These are phyloP conservation scores for Aspergillus sp. DNA, from an alignment of 2,329 filamentous ascomycete genomes.

Conservation along the genomic window DNA sequence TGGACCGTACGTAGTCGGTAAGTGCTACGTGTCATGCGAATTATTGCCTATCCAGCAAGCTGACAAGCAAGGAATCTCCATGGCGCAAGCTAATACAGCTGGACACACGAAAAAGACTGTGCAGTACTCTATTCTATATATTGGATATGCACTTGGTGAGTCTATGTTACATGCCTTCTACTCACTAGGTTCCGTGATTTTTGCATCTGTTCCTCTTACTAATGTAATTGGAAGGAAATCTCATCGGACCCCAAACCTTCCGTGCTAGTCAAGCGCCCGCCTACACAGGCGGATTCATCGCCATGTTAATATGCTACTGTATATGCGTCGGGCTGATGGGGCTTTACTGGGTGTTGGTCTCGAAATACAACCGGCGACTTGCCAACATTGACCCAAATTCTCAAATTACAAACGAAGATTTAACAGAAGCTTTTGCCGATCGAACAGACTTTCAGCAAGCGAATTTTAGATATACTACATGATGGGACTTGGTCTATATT, in stretches of 20 bases:
- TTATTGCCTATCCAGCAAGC: too few species aligned
- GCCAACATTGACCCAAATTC: conserved; percentile 6
- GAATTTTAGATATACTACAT: conserved; percentile 31
- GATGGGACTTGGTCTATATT: not conserved
- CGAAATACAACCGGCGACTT: conserved; percentile 19
- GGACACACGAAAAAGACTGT: conserved; percentile 47
- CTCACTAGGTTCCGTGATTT: not conserved
- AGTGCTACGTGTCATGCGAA: too few species aligned
- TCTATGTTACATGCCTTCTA: not conserved
- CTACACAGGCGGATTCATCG: conserved; percentile 41
- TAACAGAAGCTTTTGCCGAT: conserved; percentile 23
- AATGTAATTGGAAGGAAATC: conserved; percentile 29
- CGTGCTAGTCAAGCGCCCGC: conserved; percentile 42
- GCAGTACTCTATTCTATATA: conserved; percentile 42
- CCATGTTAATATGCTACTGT: conserved; percentile 42
- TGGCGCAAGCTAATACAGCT: conserved; percentile 37
- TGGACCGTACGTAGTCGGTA: conserved; percentile 32
- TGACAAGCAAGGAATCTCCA: conserved; percentile 19
- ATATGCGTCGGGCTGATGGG: conserved; percentile 34
- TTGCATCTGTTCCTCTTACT: not conserved
- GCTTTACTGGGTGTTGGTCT: conserved; percentile 34
- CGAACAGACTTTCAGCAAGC: conserved; percentile 29
- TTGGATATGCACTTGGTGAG: conserved; percentile 40
- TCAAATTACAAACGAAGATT: conserved; percentile 8
- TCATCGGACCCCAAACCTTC: conserved; percentile 49